Conservation (phyloP, 768 basidiomycete genomes). For the Megacollybia marginata region DNA sequence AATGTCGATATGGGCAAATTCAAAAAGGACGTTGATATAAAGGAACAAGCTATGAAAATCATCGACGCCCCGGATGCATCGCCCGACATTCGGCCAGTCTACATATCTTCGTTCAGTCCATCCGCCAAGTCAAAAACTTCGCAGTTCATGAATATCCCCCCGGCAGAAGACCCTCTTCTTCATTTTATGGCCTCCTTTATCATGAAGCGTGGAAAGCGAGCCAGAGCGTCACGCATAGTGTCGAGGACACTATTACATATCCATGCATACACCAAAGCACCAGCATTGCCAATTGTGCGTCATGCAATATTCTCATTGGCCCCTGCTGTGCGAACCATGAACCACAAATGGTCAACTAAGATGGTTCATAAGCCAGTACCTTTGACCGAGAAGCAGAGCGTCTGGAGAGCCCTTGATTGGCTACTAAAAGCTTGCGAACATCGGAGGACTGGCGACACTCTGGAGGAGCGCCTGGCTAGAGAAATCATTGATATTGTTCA, state of each 20-base stretch:
- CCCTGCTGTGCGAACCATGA: constrained; percentile 60
- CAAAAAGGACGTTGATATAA: too few relatives aligned
- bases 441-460: constrained; percentile 39
- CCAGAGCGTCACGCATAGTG: constrained; percentile 48
- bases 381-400: constrained; percentile 75
- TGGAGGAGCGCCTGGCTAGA: constrained; percentile 68
- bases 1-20: too few relatives aligned
- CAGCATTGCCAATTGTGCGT: constrained; percentile 75
- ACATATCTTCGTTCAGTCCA: neutral
- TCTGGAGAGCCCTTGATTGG: constrained; percentile 61
- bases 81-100: neutral
- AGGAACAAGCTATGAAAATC: too few relatives aligned
- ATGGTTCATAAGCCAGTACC: constrained; percentile 59
- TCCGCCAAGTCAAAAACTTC: constrained; percentile 4
- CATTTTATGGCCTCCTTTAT: constrained; percentile 56
- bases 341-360: constrained; percentile 59
- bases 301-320: constrained; percentile 61
- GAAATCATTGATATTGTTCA: constrained; percentile 72
- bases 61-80: neutral
- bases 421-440: constrained; percentile 58
- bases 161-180: constrained; percentile 69
- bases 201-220: constrained; percentile 58
- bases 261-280: constrained; percentile 64
- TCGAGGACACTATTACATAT: constrained; percentile 64
- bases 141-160: constrained; percentile 50